A percentile compares a stretch with the other conserved stretches of the same genome.
These are phyloP conservation scores for Penicillium tannophilum DNA, from an alignment of 495 filamentous ascomycete species.

Conservation along the genomic window DNA sequence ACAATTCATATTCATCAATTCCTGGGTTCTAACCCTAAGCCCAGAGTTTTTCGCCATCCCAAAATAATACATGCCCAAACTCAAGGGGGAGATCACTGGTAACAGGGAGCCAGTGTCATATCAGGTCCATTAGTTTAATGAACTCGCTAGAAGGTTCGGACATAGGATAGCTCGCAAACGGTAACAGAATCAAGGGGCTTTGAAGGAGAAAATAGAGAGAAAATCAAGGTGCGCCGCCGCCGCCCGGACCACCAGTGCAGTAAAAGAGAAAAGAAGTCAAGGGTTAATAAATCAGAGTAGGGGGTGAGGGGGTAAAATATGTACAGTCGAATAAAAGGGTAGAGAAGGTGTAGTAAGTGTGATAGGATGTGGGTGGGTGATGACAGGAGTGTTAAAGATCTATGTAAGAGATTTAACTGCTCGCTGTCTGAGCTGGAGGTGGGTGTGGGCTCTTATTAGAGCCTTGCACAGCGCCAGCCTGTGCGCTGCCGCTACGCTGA, in stretches of 20 bases:
- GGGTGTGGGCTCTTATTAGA: slow-evolving; percentile 49
- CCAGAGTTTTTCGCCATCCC: slow-evolving; percentile 33
- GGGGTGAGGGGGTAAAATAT: slow-evolving; percentile 34
- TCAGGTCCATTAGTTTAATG: slow-evolving; percentile 26
- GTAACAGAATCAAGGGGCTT: slow-evolving; percentile 14
- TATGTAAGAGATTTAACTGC: slow-evolving; percentile 23
- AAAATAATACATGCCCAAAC: slow-evolving; percentile 44
- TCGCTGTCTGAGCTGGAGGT: slow-evolving; percentile 45
- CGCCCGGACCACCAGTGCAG: slow-evolving; percentile 19
- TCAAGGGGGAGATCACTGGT: slow-evolving; percentile 22
- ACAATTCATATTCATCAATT: slow-evolving; percentile 41
- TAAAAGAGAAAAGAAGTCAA: slow-evolving; percentile 9
- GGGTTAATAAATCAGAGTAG: slow-evolving; percentile 29
- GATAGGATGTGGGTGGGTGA: neutral
- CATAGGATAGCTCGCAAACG: slow-evolving; percentile 15
- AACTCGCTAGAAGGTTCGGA: slow-evolving; percentile 18
- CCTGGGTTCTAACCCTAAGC: slow-evolving; percentile 28
- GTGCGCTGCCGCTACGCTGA: slow-evolving; percentile 49
- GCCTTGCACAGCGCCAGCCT: slow-evolving; percentile 39
- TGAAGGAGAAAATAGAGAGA: slow-evolving; percentile 12
- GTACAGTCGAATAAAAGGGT: slow-evolving; percentile 36
- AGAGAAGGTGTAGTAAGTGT: slow-evolving; percentile 8
- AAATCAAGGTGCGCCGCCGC: slow-evolving; percentile 26
- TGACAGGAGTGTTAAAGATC: slow-evolving; percentile 1
- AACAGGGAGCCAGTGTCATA: slow-evolving; percentile 24